Conservation (phyloP, 768 basidiomycete genomes). For the Auricularia cornea region DNA sequence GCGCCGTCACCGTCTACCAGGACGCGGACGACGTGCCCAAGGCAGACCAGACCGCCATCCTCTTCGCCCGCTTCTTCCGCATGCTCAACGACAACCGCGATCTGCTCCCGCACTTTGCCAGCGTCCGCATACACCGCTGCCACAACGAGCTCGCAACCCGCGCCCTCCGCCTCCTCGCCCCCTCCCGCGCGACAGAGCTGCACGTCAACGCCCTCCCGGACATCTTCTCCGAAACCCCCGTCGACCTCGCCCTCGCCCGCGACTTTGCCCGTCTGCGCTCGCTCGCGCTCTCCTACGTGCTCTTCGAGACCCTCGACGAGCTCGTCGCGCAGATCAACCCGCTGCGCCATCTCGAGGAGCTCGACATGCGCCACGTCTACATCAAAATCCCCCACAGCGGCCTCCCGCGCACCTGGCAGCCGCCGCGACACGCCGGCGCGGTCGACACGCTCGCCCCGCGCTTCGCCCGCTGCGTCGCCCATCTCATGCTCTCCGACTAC, state of each 20-base stretch:
- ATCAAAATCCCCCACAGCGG: not conserved
- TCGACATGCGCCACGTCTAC: not conserved
- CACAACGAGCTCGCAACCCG: not conserved
- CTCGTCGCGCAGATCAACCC: not conserved
- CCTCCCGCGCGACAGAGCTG: not conserved
- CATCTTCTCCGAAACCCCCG: not conserved
- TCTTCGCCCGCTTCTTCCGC: not conserved
- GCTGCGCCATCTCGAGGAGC: not conserved
- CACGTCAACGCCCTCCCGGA: not conserved
- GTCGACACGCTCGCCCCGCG: not conserved
- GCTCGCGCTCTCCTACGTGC: not conserved
- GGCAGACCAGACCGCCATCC: not conserved
- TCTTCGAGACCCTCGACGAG: not conserved
- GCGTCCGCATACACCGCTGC: not conserved
- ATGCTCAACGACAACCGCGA: not conserved
- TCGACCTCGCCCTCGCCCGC: not conserved
- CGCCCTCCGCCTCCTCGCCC: not conserved
- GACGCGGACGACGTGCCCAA: not conserved
- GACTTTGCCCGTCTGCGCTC: not conserved
- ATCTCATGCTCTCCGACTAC: not conserved
- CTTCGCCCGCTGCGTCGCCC: not conserved
- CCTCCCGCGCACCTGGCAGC: not conserved
- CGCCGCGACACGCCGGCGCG: not conserved
- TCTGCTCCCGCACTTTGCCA: not conserved
- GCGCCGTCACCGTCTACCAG: not conserved